Evolutionary conservation across 306 rosid species (phyloP), one percentile per base, ranked within the genome.

Genomic region (Medicago arabica): DNA sequence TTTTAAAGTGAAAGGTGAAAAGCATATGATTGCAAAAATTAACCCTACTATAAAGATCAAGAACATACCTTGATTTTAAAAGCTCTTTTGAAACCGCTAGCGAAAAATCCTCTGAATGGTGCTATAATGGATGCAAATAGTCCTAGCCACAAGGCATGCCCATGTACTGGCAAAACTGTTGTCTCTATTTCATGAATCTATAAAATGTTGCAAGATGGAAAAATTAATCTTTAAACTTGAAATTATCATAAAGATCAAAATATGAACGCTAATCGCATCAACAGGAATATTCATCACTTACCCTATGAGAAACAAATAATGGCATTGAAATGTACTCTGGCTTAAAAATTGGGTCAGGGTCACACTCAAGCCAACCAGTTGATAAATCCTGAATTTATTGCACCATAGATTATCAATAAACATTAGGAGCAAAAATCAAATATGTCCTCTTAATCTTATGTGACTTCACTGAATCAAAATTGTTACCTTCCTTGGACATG

Each of bases 61-160:
- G 41, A 71, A 50, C 75, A 49, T 58, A 89, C 99, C 95, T 95
- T 95, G 86, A 95, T 84, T 88, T 95, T 95, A 51, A 95, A 95
- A 75, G 99, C 98, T 83, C 99, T 90, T 81, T 95, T 95, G 71
- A 95, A 95, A 57, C 99, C 99, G 76, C 99, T 95, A 1, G 99
- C 99, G 74, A 95, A 95, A 88, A 95, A 95, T 46, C 98, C 99
- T 75, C 99, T 98, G 73, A 95, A 95, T 71, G 99, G 99, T 78
- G 99, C 99, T 76, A 95, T 92, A 67, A 95, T 89, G 76, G 98
- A 92, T 8, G 98, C 91, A 88, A 95, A 95, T 83, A 95, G 87
- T 75, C 99, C 99, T 57, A 95, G 77, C 72, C 83, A 90, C 57
- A 92, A 72, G 59, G 99, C 99, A 82, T 95, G 98, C 97, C 97